A percentile compares a stretch with the other conserved stretches of the same genome.
phyloP scores from a whole-genome alignment of 441 rosid genomes.

The Croton setiger region DNA sequence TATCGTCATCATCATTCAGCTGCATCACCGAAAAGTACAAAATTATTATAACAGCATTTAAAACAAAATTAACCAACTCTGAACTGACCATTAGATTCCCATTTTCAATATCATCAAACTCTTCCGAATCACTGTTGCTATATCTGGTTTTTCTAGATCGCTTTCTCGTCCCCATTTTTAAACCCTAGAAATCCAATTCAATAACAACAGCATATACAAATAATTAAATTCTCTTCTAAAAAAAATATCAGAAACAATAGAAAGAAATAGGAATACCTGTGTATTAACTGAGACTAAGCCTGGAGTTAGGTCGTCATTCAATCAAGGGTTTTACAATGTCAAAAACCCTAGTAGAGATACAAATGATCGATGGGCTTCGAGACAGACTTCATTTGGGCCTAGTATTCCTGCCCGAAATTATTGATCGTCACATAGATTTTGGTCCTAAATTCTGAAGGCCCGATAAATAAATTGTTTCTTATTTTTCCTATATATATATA shows the following conservation, averaged over 20 bases:
- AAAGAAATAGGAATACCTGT: too few species aligned
- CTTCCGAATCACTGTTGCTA: slow-evolving; percentile 38
- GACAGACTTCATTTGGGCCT: background rate
- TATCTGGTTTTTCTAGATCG: slow-evolving; percentile 33
- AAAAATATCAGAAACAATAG: too few species aligned
- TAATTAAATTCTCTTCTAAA: too few species aligned
- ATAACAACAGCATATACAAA: too few species aligned
- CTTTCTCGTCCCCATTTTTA: slow-evolving; percentile 47
- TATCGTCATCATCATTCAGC: slow-evolving; percentile 27
- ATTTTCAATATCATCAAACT: slow-evolving; percentile 34
- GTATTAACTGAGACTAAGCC: background rate
- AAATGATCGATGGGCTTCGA: background rate
- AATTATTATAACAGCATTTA: background rate
- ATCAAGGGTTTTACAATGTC: background rate
- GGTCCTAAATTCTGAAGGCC: background rate
- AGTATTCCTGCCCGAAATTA: background rate
- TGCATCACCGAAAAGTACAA: slow-evolving; percentile 1
- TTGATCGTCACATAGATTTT: background rate
- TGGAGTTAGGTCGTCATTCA: background rate
- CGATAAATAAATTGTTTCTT: too few species aligned
- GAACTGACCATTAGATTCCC: slow-evolving; percentile 21
- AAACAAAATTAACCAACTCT: background rate
- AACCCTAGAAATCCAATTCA: background rate
- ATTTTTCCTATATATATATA: too few species aligned
- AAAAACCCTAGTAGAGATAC: background rate